Evolutionary conservation across 2,329 filamentous ascomycete genomes (phyloP).

Genomic region (Trichoderma brevicompactum): DNA sequence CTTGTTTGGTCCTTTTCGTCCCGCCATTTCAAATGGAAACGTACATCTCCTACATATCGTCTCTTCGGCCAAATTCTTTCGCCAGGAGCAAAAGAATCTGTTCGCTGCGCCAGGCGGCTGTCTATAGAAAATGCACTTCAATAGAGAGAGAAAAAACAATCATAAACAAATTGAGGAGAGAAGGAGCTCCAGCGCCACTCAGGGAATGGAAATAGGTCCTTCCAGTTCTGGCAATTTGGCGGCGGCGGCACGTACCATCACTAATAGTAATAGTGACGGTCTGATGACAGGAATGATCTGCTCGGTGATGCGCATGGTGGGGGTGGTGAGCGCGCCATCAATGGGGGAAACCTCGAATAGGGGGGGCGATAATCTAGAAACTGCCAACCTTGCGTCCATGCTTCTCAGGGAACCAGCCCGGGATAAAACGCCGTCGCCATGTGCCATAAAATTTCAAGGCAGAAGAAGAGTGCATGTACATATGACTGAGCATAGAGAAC

Average conservation of each 20-base stretch:
- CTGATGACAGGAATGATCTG: conserved; percentile 26
- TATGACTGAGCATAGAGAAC: not conserved
- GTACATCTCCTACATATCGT: not conserved
- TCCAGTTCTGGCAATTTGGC: conserved; percentile 17
- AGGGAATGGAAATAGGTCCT: conserved; percentile 7
- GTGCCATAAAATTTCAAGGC: conserved; percentile 3
- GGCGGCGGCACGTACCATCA: not conserved
- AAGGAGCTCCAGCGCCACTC: conserved; percentile 2
- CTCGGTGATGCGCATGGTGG: conserved; percentile 23
- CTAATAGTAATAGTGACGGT: conserved; percentile 10
- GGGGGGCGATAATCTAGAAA: not conserved
- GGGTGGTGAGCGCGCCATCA: conserved; percentile 20
- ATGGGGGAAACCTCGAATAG: conserved; percentile 12
- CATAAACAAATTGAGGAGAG: conserved; percentile 11
- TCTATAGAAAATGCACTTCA: conserved; percentile 25
- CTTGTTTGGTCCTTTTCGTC: not conserved
- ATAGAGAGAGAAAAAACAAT: not conserved
- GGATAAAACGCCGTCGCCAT: conserved; percentile 28
- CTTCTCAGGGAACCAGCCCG: conserved; percentile 19
- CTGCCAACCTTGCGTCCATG: conserved; percentile 7
- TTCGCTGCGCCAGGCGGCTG: conserved; percentile 11
- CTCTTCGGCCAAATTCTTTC: not conserved
- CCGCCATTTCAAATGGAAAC: not conserved
- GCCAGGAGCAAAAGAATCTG: not conserved
- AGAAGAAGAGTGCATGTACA: conserved; percentile 14